Conservation (phyloP, 306 rosid genomes). For the Rubus parviflorus region DNA sequence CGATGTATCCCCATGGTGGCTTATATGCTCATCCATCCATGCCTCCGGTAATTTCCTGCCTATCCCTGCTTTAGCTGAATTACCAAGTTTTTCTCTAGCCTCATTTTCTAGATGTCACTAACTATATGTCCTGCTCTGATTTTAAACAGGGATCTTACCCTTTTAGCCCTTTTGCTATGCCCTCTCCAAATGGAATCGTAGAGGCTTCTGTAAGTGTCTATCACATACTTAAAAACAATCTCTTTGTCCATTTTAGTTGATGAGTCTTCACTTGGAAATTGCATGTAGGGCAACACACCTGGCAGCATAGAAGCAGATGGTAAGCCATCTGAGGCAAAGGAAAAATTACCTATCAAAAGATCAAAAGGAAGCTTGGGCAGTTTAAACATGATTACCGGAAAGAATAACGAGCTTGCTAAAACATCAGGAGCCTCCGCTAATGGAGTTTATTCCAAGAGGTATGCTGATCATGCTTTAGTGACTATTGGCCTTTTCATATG, state of each 20-base stretch:
- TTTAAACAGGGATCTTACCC: conserved; percentile 86
- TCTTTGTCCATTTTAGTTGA: conserved; percentile 17
- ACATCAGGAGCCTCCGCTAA: conserved; percentile 72
- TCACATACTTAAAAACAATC: not conserved
- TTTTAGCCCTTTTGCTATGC: conserved; percentile 88
- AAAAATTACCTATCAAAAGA: conserved; percentile 90
- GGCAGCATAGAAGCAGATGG: conserved; percentile 79
- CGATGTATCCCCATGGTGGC: conserved; percentile 99
- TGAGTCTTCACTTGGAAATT: conserved; percentile 35
- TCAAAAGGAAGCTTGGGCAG: conserved; percentile 98
- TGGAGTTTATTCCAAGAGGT: conserved; percentile 93
- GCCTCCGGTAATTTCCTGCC: conserved; percentile 73
- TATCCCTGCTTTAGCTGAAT: conserved; percentile 27
- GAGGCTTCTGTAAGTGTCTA: conserved; percentile 83
- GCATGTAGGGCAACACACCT: conserved; percentile 76
- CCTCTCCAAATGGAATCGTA: conserved; percentile 87
- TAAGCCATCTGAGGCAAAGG: conserved; percentile 84
- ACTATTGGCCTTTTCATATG: not conserved
- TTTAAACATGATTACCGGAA: conserved; percentile 96
- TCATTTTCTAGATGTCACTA: conserved; percentile 22
- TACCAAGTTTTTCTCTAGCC: conserved; percentile 26
- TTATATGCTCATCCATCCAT: conserved; percentile 97
- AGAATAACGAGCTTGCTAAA: conserved; percentile 74
- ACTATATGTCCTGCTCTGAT: conserved; percentile 26
- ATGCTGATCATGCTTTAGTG: conserved; percentile 22